Base-by-base conservation (phyloP, 139 green algal genomes). In the Chlorella ohadii region DNA sequence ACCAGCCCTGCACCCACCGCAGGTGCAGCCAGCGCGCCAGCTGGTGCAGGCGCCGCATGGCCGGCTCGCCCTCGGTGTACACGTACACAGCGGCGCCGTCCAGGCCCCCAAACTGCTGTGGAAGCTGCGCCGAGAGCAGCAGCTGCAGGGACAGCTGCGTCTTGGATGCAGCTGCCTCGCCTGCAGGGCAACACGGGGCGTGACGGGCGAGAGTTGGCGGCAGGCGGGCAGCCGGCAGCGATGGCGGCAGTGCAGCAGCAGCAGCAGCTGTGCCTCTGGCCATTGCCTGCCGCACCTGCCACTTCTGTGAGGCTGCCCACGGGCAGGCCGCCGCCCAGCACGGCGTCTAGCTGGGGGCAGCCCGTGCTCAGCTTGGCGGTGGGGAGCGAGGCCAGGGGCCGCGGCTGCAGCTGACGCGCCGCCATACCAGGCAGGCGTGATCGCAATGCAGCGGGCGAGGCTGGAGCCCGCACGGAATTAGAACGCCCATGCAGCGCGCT, bases 71-170 rank as follows among this genome's bases (percentile, higher is more conserved):
- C 33, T 95, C 93, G 31, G 93, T 97, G 86, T 95, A 94, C 0
- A 96, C 87, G 74, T 95, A 94, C 83, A 95, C 47, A 3, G 89
- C 83, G 13, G 78, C 89, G 27, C 91, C 92, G 11, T 73, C 71
- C 20, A 93, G 78, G 39, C 90, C 90, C 25, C 91, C 91, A 25
- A 71, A 34, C 12, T 57, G 41, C 13, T 41, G 23, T 23, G 86
- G 82, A 66, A 85, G 70, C 59, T 94, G 91, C n/a, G 28, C 72
- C 9, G 63, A 59, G 17, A 94, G 79, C 67, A 94, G 75, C 31
- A 94, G 74, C 81, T 96, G 92, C 84, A 96, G 71, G 82, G 89
- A 95, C 0, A 91, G 41, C 83, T 96, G 91, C 4, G 87, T 93
- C 72, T 96, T 96, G 44, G 75, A 90, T 9, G 88, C 86, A 27